These are phyloP conservation scores for Populus nigra DNA, from an alignment of 345 rosid genomes.

Conservation along the genomic window DNA sequence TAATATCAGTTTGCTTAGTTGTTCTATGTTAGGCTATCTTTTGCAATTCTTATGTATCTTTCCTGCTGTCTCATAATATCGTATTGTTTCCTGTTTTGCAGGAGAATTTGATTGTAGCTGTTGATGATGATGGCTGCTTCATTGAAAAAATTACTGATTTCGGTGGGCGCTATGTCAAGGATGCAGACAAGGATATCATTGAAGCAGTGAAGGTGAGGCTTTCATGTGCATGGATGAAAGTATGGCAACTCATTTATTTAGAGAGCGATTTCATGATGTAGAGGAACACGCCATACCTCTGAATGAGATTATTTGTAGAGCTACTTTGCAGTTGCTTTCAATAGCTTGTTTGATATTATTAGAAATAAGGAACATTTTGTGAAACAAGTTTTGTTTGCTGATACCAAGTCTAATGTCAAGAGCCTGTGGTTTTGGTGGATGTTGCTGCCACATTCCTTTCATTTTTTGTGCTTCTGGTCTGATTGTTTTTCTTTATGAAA, in stretches of 20 bases:
- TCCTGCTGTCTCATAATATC: neutral
- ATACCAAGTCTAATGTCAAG: neutral
- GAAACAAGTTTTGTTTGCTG: neutral
- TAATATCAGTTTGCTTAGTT: neutral
- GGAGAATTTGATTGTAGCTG: conserved; percentile 76
- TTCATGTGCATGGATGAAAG: neutral
- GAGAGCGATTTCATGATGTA: neutral
- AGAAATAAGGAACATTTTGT: neutral
- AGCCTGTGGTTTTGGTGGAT: neutral
- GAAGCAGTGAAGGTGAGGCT: conserved; percentile 77
- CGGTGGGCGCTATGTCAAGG: conserved; percentile 74
- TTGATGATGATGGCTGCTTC: conserved; percentile 94
- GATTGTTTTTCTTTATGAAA: neutral
- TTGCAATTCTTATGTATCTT: neutral
- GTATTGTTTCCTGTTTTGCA: conserved; percentile 43
- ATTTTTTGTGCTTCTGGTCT: neutral
- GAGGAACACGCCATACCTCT: neutral
- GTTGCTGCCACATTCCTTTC: neutral
- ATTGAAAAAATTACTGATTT: conserved; percentile 73
- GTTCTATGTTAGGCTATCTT: neutral
- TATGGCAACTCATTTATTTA: neutral
- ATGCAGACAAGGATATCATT: conserved; percentile 83
- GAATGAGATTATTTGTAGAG: neutral
- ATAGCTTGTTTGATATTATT: neutral
- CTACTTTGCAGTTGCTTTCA: neutral